Base-by-base conservation (phyloP, 176 grass and related monocot genomes). In the Guadua angustifolia region DNA sequence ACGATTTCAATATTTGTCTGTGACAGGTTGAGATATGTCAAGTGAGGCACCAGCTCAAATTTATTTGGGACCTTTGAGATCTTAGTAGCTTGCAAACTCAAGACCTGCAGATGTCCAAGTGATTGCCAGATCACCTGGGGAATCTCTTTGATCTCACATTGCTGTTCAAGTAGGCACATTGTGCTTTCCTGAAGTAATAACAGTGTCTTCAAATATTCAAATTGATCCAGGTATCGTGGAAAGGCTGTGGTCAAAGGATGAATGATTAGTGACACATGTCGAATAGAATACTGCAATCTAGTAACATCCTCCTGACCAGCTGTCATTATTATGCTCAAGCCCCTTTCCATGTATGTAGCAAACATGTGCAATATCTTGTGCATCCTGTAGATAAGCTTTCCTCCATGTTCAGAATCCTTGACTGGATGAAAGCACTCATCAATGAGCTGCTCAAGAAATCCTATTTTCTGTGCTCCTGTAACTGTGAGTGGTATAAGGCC, bases 11-110 rank as follows among this genome's bases (percentile, higher is more conserved):
- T 83, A 51, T 10, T 2, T 25, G 81, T 74, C 19, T 2, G 19
- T 0, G 81, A 74, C 17, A 83, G 69, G 43, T 83, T 83, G 43
- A 83, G 81, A 40, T 83, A 83, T 65, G 9, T 83, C 81, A 83
- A 3, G 1, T 11, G 0, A 18, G 19, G 13, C 6, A 38, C 0
- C 42, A 73, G 1, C 1, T 71, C 22, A 51, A 83, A 64, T 26
- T 73, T 64, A 2, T 8, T 18, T 40, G 81, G 81, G 0, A 83
- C 4, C 19, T 17, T 17, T 2, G 26, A 47, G 53, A 74, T 52
- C 42, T 74, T 83, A 26, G 43, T 64, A 39, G 11, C 69, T 5
- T 12, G 32, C 1, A 83, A 52, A 64, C 19, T 74, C 81, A 83
- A 65, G 43, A 19, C 19, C 0, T 7, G 17, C 2, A 74, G 15